Percentiles rank a stretch among this genome's conserved stretches.
Conservation (phyloP, 768 basidiomycete genomes). For the Tricholoma matsutake region DNA sequence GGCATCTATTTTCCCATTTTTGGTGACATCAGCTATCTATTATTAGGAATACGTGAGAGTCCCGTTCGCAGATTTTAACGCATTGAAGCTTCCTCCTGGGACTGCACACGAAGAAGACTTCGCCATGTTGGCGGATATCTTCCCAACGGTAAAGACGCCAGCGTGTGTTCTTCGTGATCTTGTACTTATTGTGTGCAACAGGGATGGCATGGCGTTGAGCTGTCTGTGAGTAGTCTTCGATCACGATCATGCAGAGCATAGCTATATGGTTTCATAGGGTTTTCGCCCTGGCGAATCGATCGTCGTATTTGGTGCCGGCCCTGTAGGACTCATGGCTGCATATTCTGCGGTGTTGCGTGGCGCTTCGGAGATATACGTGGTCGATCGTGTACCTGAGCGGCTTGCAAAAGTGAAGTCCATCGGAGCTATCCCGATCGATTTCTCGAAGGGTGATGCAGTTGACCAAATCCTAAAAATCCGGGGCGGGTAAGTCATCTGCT, state of each 20-base stretch:
- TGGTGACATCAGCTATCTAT: not conserved
- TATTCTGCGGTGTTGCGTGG: constrained; percentile 52
- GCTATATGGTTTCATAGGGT: constrained; percentile 24
- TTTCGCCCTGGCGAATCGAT: constrained; percentile 52
- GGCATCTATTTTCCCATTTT: not conserved
- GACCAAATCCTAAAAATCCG: constrained; percentile 43
- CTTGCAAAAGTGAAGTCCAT: constrained; percentile 51
- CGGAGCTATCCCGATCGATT: constrained; percentile 49
- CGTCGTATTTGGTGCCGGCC: constrained; percentile 52
- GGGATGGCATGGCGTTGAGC: constrained; percentile 53
- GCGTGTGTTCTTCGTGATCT: not conserved
- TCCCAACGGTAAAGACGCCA: constrained; percentile 42
- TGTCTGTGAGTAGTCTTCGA: constrained; percentile 31
- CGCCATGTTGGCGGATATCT: constrained; percentile 51
- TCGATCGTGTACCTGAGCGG: constrained; percentile 53
- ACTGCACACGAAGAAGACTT: constrained; percentile 56
- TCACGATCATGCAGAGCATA: not conserved
- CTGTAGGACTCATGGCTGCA: constrained; percentile 56
- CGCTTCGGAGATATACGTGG: constrained; percentile 51
- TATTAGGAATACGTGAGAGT: constrained; percentile 51
- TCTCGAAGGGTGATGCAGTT: constrained; percentile 44
- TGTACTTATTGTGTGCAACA: constrained; percentile 10
- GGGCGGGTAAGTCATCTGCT: constrained; percentile 34
- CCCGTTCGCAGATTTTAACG: constrained; percentile 57
- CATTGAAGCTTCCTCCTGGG: constrained; percentile 48